Evolutionary conservation across 441 rosid genomes (phyloP).

Genomic region (Euphorbia celastroides): DNA sequence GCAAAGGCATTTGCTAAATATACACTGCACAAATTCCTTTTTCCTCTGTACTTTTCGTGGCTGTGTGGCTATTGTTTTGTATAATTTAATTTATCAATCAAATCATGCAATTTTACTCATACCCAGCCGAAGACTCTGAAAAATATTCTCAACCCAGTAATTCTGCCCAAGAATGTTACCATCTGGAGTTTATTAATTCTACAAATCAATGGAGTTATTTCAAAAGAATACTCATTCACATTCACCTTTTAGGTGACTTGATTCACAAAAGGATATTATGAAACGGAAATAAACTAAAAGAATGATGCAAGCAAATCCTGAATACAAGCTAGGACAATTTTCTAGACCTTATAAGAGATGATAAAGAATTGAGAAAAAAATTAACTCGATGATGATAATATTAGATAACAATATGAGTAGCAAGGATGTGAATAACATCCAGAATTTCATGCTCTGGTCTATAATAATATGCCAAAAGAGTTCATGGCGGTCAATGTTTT

Average conservation of each 20-base stretch:
- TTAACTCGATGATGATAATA: too few relatives aligned
- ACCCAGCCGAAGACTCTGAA: neutral
- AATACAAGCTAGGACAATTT: too few relatives aligned
- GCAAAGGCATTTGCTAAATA: neutral
- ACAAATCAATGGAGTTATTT: neutral
- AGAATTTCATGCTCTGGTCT: neutral
- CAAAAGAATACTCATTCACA: neutral
- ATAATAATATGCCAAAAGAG: neutral
- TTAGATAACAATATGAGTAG: too few relatives aligned
- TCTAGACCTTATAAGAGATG: too few relatives aligned
- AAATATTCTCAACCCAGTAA: neutral
- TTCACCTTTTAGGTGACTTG: neutral
- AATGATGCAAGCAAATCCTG: too few relatives aligned
- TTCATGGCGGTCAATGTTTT: too few relatives aligned
- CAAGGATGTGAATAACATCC: too few relatives aligned
- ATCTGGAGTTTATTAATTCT: neutral
- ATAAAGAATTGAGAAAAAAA: too few relatives aligned
- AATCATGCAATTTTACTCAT: neutral
- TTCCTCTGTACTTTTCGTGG: neutral
- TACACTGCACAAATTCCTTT: neutral
- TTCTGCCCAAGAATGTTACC: too few relatives aligned
- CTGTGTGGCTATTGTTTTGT: constrained; percentile 7
- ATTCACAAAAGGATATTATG: neutral
- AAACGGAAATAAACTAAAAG: too few relatives aligned
- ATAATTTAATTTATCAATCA: neutral